Evolutionary conservation across 2,329 filamentous ascomycete genomes (phyloP), one percentile per base, ranked within the genome.

Genomic region (Fusarium incarnatum): DNA sequence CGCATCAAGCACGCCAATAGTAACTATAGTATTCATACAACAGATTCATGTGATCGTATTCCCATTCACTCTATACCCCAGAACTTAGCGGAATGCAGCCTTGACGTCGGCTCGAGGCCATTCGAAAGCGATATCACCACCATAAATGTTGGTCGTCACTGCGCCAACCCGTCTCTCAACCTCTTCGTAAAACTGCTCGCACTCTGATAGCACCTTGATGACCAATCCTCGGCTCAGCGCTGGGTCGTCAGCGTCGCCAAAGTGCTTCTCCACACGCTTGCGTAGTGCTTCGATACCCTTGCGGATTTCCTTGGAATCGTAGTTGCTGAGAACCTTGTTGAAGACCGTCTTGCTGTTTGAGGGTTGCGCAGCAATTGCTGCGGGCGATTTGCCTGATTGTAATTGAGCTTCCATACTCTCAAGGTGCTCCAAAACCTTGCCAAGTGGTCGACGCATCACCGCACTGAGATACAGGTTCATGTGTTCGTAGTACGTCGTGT

Each of bases 231-330:
- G 83, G 73, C 88, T 91, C 56, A 91, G 83, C 23, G 83, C 87
- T 58, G 89, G 88, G 68, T 94, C 92, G 73, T 97, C 94, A 8
- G 91, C 92, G 72, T 97, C 94, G 45, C 94, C 94, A 84, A 98
- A 98, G 80, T 98, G 95, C 83, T 98, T 99, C 81, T 98, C 95
- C 2, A 98, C 93, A 52, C 95, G 88, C 83, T 97, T 97, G 76
- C 91, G 91, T 72, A 98, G 85, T 56, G 93, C 88, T 75, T 97
- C 94, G 72, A 97, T 91, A n/a, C 95, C 94, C 77, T 94, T 94
- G 70, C 92, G 88, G 45, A 98, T 88, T 80, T 98, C 94, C 78
- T 93, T 94, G 22, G 85, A 85, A 79, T 98, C 95, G 79, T 96
- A 92, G 46, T 87, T 86, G 59, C 91, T 87, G 34, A 98, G 85